phyloP scores from a whole-genome alignment of 1,139 yeast species.

The Yamadazyma sp. region DNA sequence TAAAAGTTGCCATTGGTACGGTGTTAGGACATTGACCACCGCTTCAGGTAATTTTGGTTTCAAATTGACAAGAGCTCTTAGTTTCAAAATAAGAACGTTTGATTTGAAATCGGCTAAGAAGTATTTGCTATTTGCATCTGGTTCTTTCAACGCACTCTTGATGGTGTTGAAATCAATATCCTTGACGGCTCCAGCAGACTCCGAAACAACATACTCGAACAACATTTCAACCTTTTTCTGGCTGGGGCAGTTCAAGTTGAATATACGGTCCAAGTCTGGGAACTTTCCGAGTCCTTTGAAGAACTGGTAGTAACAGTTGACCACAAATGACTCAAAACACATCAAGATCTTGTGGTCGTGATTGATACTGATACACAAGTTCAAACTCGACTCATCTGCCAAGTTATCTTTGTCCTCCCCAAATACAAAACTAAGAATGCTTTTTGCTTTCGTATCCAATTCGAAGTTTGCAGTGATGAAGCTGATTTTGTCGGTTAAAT shows the following conservation, averaged over 20 bases:
- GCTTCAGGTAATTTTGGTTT: background rate
- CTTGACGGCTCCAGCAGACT: slow-evolving; percentile 1
- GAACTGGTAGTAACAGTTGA: slow-evolving; percentile 12
- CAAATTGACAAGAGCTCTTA: slow-evolving; percentile 6
- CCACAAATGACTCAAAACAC: slow-evolving; percentile 21
- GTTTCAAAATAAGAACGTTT: slow-evolving; percentile 1
- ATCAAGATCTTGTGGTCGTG: slow-evolving; percentile 15
- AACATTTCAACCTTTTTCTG: slow-evolving; percentile 5
- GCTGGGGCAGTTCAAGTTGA: slow-evolving; percentile 1
- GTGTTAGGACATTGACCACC: slow-evolving; percentile 2
- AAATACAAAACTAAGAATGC: slow-evolving; percentile 19
- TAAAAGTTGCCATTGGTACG: slow-evolving; percentile 16
- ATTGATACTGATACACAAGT: slow-evolving; percentile 1
- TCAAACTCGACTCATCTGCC: slow-evolving; percentile 4
- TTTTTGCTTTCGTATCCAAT: slow-evolving; percentile 18
- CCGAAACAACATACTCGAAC: slow-evolving; percentile 5
- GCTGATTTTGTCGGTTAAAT: slow-evolving; percentile 13
- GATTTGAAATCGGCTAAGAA: slow-evolving; percentile 1
- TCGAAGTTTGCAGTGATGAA: slow-evolving; percentile 23
- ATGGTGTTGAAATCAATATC: slow-evolving; percentile 4
- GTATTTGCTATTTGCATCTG: background rate
- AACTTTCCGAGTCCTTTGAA: slow-evolving; percentile 12
- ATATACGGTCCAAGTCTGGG: slow-evolving; percentile 7
- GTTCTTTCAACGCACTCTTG: background rate
- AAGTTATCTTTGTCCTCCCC: slow-evolving; percentile 8